These are phyloP conservation scores for Jamesozyma piceae DNA, from an alignment of 805 yeast genomes.

Conservation along the genomic window DNA sequence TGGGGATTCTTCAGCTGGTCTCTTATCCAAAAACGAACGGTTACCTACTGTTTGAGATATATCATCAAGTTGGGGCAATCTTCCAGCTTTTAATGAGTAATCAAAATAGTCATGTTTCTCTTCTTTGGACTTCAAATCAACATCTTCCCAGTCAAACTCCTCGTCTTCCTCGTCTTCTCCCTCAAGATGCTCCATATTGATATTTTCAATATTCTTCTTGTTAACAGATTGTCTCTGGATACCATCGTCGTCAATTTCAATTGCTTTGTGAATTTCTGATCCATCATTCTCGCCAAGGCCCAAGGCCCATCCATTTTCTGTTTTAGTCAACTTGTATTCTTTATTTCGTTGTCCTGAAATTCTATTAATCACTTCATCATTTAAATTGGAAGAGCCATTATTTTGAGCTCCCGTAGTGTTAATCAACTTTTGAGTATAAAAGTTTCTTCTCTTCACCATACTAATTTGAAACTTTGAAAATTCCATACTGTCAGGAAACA, in stretches of 20 bases:
- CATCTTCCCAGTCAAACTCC: slow-evolving; percentile 53
- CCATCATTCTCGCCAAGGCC: slow-evolving; percentile 44
- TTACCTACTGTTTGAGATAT: slow-evolving; percentile 17
- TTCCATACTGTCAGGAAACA: slow-evolving; percentile 80
- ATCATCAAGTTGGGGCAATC: slow-evolving; percentile 28
- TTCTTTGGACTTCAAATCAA: slow-evolving; percentile 32
- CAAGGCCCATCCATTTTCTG: slow-evolving; percentile 77
- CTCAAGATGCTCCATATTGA: slow-evolving; percentile 1
- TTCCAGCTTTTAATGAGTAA: slow-evolving; percentile 36
- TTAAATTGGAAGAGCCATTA: slow-evolving; percentile 31
- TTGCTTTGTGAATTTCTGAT: slow-evolving; percentile 37
- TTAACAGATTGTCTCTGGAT: slow-evolving; percentile 9
- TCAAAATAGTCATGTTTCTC: slow-evolving; percentile 23
- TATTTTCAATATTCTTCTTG: not conserved
- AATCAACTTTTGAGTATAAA: slow-evolving; percentile 79
- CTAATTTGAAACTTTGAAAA: slow-evolving; percentile 88
- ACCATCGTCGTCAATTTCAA: slow-evolving; percentile 37
- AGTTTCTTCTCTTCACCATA: slow-evolving; percentile 86
- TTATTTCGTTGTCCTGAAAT: slow-evolving; percentile 78
- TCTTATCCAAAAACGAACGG: slow-evolving; percentile 26
- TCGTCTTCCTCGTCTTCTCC: slow-evolving; percentile 24
- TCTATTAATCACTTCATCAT: slow-evolving; percentile 34
- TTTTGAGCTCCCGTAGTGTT: slow-evolving; percentile 72
- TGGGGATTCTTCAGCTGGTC: slow-evolving; percentile 18
- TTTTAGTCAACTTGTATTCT: slow-evolving; percentile 64